Evolutionary conservation across 495 filamentous ascomycete genomes (phyloP).

Genomic region (Lichina pygmaea): DNA sequence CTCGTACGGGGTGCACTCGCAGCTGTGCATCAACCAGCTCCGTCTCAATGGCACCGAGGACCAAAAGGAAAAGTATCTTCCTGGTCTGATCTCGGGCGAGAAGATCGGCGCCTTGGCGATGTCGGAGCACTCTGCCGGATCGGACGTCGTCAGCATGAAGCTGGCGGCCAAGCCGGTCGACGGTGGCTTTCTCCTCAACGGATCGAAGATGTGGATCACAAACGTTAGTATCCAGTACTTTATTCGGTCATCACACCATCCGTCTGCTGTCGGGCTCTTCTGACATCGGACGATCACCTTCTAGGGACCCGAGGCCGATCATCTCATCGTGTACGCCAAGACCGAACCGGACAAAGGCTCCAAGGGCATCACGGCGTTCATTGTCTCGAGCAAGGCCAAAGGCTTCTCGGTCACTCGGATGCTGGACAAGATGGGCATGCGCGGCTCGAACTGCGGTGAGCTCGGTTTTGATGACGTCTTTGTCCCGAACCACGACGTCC

Average conservation of each 20-base stretch:
- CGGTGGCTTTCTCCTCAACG: conserved; percentile 66
- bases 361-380: conserved; percentile 87
- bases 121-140: conserved; percentile 77
- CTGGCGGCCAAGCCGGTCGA: conserved; percentile 54
- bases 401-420: conserved; percentile 80
- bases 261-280: background rate
- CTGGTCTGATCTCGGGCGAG: conserved; percentile 54
- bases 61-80: conserved; percentile 62
- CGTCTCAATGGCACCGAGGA: conserved; percentile 59
- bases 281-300: background rate
- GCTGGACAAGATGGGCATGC: conserved; percentile 95
- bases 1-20: conserved; percentile 84
- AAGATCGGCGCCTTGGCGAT: conserved; percentile 81
- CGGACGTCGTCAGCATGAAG: conserved; percentile 90
- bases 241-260: background rate
- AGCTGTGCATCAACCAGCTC: conserved; percentile 90
- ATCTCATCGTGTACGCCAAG: conserved; percentile 86
- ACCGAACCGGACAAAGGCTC: conserved; percentile 54
- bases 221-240: conserved; percentile 26
- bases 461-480: conserved; percentile 82
- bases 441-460: conserved; percentile 89
- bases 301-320: conserved; percentile 70
- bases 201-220: conserved; percentile 99
- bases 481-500: conserved; percentile 54
- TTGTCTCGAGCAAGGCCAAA: conserved; percentile 42